Conservation (phyloP, 192 early-diverging fungal species). For the Mortierella antarctica region DNA sequence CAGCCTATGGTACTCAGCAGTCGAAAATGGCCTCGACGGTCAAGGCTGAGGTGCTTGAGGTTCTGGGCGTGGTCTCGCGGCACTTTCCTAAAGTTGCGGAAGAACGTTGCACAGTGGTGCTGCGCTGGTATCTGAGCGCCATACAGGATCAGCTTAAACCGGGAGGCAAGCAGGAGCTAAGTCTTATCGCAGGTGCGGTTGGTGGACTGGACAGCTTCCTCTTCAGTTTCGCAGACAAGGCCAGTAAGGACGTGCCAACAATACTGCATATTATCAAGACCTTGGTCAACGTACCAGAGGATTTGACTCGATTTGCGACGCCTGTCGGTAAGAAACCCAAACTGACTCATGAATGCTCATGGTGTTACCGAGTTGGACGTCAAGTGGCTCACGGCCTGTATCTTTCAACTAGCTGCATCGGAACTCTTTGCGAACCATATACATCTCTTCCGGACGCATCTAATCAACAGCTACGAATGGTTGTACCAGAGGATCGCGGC, state of each 20-base stretch:
- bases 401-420: constrained; percentile 36
- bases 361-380: not conserved
- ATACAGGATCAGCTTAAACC: constrained; percentile 47
- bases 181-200: constrained; percentile 39
- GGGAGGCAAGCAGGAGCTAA: constrained; percentile 30
- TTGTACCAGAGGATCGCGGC: constrained; percentile 36
- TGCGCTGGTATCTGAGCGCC: constrained; percentile 47
- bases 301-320: constrained; percentile 47
- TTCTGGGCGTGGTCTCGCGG: constrained; percentile 56
- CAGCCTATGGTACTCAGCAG: constrained; percentile 29
- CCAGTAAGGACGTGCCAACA: constrained; percentile 24
- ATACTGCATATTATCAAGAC: constrained; percentile 40
- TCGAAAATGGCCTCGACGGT: constrained; percentile 46
- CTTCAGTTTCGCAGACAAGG: constrained; percentile 27
- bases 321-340: constrained; percentile 35
- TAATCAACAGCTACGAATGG: constrained; percentile 42
- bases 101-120: constrained; percentile 9
- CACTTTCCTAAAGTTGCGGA: constrained; percentile 43
- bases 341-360: not conserved
- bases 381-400: not conserved
- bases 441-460: constrained; percentile 34
- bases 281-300: constrained; percentile 54
- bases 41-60: constrained; percentile 54
- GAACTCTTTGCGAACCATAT: constrained; percentile 52
- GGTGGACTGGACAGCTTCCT: constrained; percentile 49